Base-by-base conservation (phyloP, 1,139 yeast genomes). In the Suhomyces yuchorum region DNA sequence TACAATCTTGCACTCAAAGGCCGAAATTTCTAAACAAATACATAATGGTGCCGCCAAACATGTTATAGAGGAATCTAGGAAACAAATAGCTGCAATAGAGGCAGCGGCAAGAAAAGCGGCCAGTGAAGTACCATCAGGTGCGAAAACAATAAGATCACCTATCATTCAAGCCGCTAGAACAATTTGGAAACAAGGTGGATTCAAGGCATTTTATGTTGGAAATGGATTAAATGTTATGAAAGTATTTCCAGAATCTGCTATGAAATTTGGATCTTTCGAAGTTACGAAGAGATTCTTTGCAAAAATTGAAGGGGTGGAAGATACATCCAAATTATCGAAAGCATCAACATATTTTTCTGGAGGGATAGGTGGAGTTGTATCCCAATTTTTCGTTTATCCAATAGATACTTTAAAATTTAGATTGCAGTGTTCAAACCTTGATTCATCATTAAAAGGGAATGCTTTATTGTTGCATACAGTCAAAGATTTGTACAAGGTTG, bases 181-280 rank as follows among this genome's bases (percentile, higher is more conserved):
- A 1, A 70, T 93, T 36, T 93, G 95, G 80, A 81, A 80, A 58
- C 96, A 88, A 67, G 97, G 97, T 28, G 99, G 99, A 0, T 51
- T 91, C 8, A 78, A 79, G 49, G 85, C 95, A 0, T 93, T 93
- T 62, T 93, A 93, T 63, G 96, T 92, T 8, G 99, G 98, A 12
- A 92, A 92, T 69, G 98, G 98, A 0, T 73, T 93, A 35, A 93
- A 93, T 64, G 92, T 88, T n/a, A 63, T 91, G 51, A 93, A 93
- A 63, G 97, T 93, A 26, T 90, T 93, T 62, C 99, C 99, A 0
- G 99, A 93, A 65, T 87, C 96, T 38, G 97, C 99, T 3, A 93
- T 93, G 82, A 93, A 93, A 64, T 93, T 93, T 67, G 98, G 99
- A 3, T 85, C 96, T 3, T 93, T 93, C 66, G 99, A 93, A 65